Conservation (phyloP, 2,329 filamentous ascomycete genomes). For the Botrytis aclada region DNA sequence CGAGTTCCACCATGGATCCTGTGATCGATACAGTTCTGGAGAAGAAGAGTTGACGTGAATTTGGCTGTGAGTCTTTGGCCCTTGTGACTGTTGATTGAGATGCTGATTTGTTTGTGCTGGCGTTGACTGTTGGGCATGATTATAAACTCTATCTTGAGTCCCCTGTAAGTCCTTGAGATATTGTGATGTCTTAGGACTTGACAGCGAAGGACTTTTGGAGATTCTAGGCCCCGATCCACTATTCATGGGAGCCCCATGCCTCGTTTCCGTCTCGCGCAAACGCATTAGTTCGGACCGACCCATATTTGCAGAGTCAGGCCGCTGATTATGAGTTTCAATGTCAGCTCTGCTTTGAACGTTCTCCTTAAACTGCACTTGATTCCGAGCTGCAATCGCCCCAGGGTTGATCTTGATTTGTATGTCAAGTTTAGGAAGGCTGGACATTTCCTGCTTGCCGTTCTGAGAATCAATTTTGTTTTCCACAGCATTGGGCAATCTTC, state of each 20-base stretch:
- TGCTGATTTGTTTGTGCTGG: not conserved
- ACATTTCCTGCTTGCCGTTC: not conserved
- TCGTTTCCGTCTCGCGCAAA: not conserved
- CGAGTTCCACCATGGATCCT: slow-evolving; percentile 13
- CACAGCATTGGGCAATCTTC: not conserved
- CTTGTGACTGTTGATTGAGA: not conserved
- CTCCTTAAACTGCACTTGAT: not conserved
- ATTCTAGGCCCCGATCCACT: not conserved
- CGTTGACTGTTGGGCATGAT: not conserved
- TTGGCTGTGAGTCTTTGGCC: not conserved
- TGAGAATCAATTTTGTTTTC: not conserved
- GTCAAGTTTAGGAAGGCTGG: not conserved
- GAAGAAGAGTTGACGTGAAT: not conserved
- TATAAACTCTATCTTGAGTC: not conserved
- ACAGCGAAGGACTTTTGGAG: not conserved
- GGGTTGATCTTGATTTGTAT: not conserved
- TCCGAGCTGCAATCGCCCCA: not conserved
- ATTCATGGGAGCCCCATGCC: not conserved
- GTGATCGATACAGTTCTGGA: not conserved
- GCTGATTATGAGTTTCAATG: not conserved
- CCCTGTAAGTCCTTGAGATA: not conserved
- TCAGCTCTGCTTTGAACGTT: not conserved
- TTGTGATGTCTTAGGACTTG: not conserved
- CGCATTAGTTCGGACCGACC: not conserved
- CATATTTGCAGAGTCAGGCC: not conserved